phyloP scores from a whole-genome alignment of 1,284 basidiomycete species.

The Pisolithus thermaeus region DNA sequence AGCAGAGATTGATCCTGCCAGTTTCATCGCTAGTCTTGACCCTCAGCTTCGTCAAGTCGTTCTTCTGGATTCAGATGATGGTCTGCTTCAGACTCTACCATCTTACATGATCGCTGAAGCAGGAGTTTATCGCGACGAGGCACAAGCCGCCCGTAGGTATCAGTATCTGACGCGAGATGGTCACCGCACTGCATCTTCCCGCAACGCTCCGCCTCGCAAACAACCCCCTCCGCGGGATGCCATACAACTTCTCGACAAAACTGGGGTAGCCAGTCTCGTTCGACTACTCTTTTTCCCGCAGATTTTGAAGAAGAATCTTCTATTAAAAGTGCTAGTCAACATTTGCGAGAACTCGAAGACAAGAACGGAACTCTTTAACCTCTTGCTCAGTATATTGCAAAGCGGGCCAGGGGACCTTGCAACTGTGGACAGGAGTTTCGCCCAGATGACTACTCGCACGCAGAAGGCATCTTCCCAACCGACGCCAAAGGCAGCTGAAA shows the following conservation, averaged over 20 bases:
- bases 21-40: constrained; percentile 84
- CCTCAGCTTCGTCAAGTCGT: constrained; percentile 83
- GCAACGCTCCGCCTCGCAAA: constrained; percentile 41
- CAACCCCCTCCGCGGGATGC: constrained; percentile 68
- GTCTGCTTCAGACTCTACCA: constrained; percentile 74
- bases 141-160: constrained; percentile 34
- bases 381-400: constrained; percentile 88
- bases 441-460: constrained; percentile 81
- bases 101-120: constrained; percentile 83
- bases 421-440: constrained; percentile 90
- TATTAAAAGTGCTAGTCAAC: constrained; percentile 91
- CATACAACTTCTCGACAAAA: constrained; percentile 90
- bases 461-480: constrained; percentile 48
- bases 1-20: constrained; percentile 78
- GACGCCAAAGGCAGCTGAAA: constrained; percentile 65
- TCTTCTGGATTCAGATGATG: constrained; percentile 81
- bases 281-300: constrained; percentile 97
- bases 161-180: constrained; percentile 31
- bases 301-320: constrained; percentile 76
- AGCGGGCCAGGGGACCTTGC: constrained; percentile 92
- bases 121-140: constrained; percentile 55
- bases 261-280: constrained; percentile 85
- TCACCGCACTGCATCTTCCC: constrained; percentile 28
- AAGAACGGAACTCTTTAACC: constrained; percentile 87
- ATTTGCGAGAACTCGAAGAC: constrained; percentile 95